Evolutionary conservation across 2,329 filamentous ascomycete genomes (phyloP), one percentile per base, ranked within the genome.

Genomic region (Phialophora macrospora): DNA sequence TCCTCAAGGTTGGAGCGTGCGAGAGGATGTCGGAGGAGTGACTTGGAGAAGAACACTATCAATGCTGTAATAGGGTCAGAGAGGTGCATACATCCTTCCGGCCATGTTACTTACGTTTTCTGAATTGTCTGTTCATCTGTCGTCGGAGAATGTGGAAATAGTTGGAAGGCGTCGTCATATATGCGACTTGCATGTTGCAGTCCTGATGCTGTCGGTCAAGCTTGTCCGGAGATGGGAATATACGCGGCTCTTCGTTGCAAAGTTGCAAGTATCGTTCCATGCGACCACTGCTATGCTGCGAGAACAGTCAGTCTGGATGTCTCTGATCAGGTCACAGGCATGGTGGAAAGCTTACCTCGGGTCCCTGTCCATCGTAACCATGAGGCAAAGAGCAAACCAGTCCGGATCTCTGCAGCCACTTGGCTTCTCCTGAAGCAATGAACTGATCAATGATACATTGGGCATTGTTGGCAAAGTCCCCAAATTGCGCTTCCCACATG

Each of bases 371-470:
- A 78, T 99, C 95, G 78, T 98, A 99, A 74, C 95, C 95, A 81
- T 99, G 95, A 62, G 95, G 95, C 64, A 99, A 86, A 68, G 93
- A 97, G 86, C 98, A 90, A 73, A 99, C 92, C 58, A 99, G 88
- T 75, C 95, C 95, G 62, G 93, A 97, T 80, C 95, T 90, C 84
- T 99, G 95, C 81, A 98, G 90, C 95, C 95, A 99, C 83, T 99
- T 99, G 71, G 91, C 89, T 82, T 99, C 95, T 77, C 95, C 95
- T 68, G 95, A 97, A 58, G 95, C 94, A 74, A 99, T 90, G 82
- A 99, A 99, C 81, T 99, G 95, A 79, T 99, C 95, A 76, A 99
- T 96, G 80, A 99, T 96, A 79, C 93, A 96, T 82, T 99, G 95
- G 51, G 95, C 94, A 76, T 97, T 99, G 86, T 99, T 99, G 85